A percentile compares a stretch with the other conserved stretches of the same genome.
Evolutionary conservation across 495 filamentous ascomycete species (phyloP).

Genomic region (Terfezia claveryi): DNA sequence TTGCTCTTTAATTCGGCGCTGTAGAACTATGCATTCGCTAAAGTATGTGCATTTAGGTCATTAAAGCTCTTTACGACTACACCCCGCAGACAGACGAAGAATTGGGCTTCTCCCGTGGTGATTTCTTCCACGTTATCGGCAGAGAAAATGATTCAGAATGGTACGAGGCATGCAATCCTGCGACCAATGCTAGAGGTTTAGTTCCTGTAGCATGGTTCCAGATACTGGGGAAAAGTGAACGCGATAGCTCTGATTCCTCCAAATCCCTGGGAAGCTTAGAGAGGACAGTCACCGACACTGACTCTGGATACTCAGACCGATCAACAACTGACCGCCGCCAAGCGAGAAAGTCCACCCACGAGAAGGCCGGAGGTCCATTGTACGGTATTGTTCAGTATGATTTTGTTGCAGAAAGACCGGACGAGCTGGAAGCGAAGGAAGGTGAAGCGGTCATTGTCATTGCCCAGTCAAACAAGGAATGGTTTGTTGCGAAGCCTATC

Average conservation of each 20-base stretch:
- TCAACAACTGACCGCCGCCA: conserved; percentile 9
- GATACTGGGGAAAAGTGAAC: conserved; percentile 66
- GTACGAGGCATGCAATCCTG: conserved; percentile 97
- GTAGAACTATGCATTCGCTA: background rate
- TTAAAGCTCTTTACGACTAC: conserved; percentile 90
- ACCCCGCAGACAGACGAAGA: conserved; percentile 53
- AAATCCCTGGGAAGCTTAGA: conserved; percentile 28
- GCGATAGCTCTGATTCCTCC: conserved; percentile 64
- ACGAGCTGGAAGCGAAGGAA: conserved; percentile 83
- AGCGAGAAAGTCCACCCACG: conserved; percentile 21
- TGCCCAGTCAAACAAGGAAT: conserved; percentile 96
- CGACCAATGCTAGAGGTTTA: conserved; percentile 67
- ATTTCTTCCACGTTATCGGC: conserved; percentile 96
- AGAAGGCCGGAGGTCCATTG: conserved; percentile 63
- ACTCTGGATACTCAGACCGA: conserved; percentile 63
- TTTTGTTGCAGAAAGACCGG: conserved; percentile 82
- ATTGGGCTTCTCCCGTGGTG: conserved; percentile 74
- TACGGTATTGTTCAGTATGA: conserved; percentile 96
- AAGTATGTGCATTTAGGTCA: conserved; percentile 39
- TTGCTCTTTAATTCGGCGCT: background rate
- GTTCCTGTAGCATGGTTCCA: conserved; percentile 91
- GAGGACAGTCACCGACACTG: conserved; percentile 30
- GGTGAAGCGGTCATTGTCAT: conserved; percentile 97
- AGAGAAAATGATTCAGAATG: conserved; percentile 85
- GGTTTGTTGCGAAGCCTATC: conserved; percentile 98